Conservation (phyloP, 106 monocot species). For the Platanthera zijinensis region DNA sequence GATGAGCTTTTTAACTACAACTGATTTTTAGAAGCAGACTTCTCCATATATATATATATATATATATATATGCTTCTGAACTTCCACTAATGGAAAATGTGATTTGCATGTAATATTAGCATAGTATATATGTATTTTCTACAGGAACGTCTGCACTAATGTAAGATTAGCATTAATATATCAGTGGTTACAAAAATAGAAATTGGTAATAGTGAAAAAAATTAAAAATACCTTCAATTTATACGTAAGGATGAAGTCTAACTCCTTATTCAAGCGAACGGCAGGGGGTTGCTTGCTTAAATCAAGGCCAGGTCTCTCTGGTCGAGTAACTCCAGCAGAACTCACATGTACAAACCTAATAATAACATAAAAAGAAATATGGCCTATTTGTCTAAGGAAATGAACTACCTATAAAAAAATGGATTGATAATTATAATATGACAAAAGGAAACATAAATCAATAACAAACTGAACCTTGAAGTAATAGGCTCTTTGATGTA, state of each 20-base stretch:
- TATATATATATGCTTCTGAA: neutral
- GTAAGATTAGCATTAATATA: neutral
- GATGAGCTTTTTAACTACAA: neutral
- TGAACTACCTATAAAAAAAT: neutral
- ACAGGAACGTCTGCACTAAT: too few species aligned
- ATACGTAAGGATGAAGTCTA: conserved; percentile 78
- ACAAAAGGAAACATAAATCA: neutral
- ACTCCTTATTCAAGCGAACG: conserved; percentile 95
- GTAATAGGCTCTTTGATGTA: conserved; percentile 81
- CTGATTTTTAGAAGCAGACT: neutral
- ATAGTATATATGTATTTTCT: neutral
- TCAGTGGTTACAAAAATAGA: neutral
- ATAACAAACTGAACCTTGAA: conserved; percentile 58
- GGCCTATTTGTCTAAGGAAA: neutral
- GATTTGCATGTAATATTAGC: neutral
- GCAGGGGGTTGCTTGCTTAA: conserved; percentile 97
- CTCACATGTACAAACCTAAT: conserved; percentile 75
- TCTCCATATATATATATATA: too few species aligned
- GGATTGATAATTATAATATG: neutral
- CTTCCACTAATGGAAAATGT: neutral
- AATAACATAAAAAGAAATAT: neutral
- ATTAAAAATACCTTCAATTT: conserved; percentile 66
- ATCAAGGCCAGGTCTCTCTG: conserved; percentile 92
- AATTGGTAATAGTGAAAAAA: neutral
- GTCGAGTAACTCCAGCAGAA: conserved; percentile 92